Conservation (phyloP, 129 eudicot genomes). For the Smallanthus sonchifolius region DNA sequence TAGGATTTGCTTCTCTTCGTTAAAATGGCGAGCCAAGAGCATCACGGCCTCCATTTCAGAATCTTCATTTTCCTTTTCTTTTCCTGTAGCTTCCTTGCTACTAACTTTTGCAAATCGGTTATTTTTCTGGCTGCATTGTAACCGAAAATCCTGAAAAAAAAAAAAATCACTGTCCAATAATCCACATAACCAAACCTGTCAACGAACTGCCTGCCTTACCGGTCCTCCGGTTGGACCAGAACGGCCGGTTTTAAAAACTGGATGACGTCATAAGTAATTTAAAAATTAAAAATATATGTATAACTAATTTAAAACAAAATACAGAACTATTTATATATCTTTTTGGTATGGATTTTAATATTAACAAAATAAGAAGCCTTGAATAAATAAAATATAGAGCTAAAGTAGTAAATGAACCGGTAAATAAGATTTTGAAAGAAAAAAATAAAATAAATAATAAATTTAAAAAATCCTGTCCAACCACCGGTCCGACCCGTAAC, state of each 20-base stretch:
- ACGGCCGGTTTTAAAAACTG: no score
- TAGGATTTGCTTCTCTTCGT: conserved; percentile 13
- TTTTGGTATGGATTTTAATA: no score
- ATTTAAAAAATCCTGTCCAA: background rate
- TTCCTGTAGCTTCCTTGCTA: background rate
- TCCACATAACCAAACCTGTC: background rate
- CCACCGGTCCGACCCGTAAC: background rate
- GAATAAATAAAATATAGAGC: no score
- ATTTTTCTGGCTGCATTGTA: conserved; percentile 9
- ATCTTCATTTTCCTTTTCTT: conserved; percentile 20
- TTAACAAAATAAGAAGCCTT: background rate
- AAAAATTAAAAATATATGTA: background rate
- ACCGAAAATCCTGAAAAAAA: conserved; percentile 1
- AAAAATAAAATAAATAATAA: background rate
- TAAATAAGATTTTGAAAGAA: no score
- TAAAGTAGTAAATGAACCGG: no score
- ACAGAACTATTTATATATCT: no score
- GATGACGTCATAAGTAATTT: background rate
- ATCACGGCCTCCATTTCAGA: conserved; percentile 40
- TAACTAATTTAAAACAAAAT: no score
- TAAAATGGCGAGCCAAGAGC: conserved; percentile 35
- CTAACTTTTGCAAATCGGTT: conserved; percentile 3
- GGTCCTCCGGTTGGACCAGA: no score
- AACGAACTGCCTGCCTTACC: no score
- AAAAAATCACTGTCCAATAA: background rate